Evolutionary conservation across 208 protist genomes (phyloP).

Genomic region (Trypanosoma avium): DNA sequence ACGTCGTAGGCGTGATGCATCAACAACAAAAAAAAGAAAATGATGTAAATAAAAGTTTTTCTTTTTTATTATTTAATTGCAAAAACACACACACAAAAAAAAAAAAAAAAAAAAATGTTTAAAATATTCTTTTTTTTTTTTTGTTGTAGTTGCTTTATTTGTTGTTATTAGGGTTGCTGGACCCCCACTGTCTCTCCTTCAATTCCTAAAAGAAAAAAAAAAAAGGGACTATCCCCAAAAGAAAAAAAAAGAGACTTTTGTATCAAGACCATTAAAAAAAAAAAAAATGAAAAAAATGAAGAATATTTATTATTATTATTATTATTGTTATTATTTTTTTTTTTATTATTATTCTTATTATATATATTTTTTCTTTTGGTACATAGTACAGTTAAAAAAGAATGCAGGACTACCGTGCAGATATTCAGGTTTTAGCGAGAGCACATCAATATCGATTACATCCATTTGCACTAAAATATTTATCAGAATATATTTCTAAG

Average conservation of each 20-base stretch:
- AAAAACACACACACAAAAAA: too few relatives aligned
- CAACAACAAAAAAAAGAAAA: slow-evolving; percentile 3
- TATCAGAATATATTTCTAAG: slow-evolving; percentile 56
- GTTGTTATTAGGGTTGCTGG: neutral
- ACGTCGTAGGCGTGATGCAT: neutral
- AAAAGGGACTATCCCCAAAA: too few relatives aligned
- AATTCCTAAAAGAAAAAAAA: too few relatives aligned
- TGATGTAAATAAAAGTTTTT: slow-evolving; percentile 6
- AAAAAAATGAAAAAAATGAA: too few relatives aligned
- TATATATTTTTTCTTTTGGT: neutral
- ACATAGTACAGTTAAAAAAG: slow-evolving; percentile 6
- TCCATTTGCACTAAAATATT: slow-evolving; percentile 64
- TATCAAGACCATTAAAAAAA: too few relatives aligned
- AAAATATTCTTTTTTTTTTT: neutral
- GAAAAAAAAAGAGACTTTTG: too few relatives aligned
- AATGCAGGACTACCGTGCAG: slow-evolving; percentile 54
- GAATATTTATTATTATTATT: slow-evolving; percentile 1
- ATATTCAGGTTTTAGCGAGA: slow-evolving; percentile 69
- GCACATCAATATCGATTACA: slow-evolving; percentile 79
- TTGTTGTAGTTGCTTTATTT: neutral
- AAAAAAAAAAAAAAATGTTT: too few relatives aligned
- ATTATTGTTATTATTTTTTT: slow-evolving; percentile 4
- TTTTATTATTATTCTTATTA: slow-evolving; percentile 10
- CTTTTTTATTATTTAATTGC: neutral
- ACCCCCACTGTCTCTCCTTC: too few relatives aligned